Base-by-base conservation (phyloP, 2,329 filamentous ascomycete species). In the Cyphellophora europaea region DNA sequence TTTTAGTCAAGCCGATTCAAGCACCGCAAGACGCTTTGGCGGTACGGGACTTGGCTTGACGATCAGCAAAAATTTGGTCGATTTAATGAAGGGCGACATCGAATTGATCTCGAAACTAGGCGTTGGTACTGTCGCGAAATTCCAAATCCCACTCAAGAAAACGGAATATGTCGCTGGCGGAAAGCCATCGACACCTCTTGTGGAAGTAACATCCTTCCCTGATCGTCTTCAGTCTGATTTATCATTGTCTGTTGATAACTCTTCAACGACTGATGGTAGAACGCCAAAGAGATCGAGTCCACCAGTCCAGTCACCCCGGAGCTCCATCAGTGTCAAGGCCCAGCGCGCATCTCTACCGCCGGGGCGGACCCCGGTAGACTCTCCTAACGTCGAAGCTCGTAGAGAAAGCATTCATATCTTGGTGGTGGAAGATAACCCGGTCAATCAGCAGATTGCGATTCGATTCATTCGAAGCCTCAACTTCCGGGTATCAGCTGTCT, bases 1-100 rank as follows among this genome's bases (percentile, higher is more conserved):
- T 0, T 91, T 89, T 55, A 83, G 77, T 41, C 84, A 91, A 55
- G 83, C 82, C 4, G 84, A 89, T 51, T 76, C 82, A 1, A 87
- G 82, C 3, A 88, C 83, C 0, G 82, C 82, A 12, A 67, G 82
- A 35, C 71, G 77, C n/a, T 88, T 86, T 53, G 82, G 82, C 25
- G 83, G 83, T 1, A 88, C 82, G 1, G 83, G 82, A 1, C 61
- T 89, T 0, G 84, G 84, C 0, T 58, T 89, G 42, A 85, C 82
- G 2, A 89, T 89, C 46, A 83, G 77, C 59, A 88, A 88, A 56
- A 86, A 86, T 25, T 65, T 87, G 5, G 69, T 89, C 3, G 79
- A 87, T 40, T 59, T 89, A 16, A 89, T 91, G 84, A 74, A 74
- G 39, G 84, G 84, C 5, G 61, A 71, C n/a, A 88, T 91, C 42